Percentiles rank a stretch among this genome's conserved stretches.
phyloP scores from a whole-genome alignment of 177 flowering plant species.

The Tripterygium wilfordii region DNA sequence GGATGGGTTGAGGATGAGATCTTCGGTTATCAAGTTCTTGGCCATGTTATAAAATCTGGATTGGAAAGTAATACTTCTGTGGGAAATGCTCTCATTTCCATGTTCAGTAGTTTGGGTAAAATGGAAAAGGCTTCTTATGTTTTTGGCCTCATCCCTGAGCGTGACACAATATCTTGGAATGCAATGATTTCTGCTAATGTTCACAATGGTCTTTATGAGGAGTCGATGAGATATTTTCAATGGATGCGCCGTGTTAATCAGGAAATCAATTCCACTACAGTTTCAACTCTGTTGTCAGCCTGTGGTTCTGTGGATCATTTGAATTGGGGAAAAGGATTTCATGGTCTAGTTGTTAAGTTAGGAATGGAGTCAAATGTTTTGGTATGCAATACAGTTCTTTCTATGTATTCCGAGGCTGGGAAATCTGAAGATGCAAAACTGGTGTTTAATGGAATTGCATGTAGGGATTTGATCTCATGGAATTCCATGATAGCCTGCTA shows the following conservation, averaged over 20 bases:
- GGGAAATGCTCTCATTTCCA: slow-evolving; percentile 61
- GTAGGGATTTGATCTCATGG: slow-evolving; percentile 75
- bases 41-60: slow-evolving; percentile 48
- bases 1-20: slow-evolving; percentile 40
- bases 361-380: slow-evolving; percentile 48
- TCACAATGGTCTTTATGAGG: slow-evolving; percentile 34
- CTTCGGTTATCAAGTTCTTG: slow-evolving; percentile 62
- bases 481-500: slow-evolving; percentile 66
- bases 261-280: slow-evolving; percentile 45
- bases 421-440: slow-evolving; percentile 36
- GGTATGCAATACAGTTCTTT: slow-evolving; percentile 58
- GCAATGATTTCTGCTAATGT: slow-evolving; percentile 49
- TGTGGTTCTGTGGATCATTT: slow-evolving; percentile 41
- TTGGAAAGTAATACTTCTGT: slow-evolving; percentile 52
- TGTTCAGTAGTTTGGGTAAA: slow-evolving; percentile 57
- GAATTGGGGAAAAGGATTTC: slow-evolving; percentile 69
- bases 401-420: slow-evolving; percentile 64
- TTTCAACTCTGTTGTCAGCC: slow-evolving; percentile 55
- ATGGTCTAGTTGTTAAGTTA: slow-evolving; percentile 43
- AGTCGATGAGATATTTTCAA: slow-evolving; percentile 41
- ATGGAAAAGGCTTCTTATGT: slow-evolving; percentile 36
- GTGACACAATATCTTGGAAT: slow-evolving; percentile 69
- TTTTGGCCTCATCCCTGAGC: slow-evolving; percentile 45
- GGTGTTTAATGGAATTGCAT: slow-evolving; percentile 46
- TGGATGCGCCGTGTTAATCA: slow-evolving; percentile 45